Conservation (phyloP, 2,329 filamentous ascomycete species). For the Ceratocystis papillata region DNA sequence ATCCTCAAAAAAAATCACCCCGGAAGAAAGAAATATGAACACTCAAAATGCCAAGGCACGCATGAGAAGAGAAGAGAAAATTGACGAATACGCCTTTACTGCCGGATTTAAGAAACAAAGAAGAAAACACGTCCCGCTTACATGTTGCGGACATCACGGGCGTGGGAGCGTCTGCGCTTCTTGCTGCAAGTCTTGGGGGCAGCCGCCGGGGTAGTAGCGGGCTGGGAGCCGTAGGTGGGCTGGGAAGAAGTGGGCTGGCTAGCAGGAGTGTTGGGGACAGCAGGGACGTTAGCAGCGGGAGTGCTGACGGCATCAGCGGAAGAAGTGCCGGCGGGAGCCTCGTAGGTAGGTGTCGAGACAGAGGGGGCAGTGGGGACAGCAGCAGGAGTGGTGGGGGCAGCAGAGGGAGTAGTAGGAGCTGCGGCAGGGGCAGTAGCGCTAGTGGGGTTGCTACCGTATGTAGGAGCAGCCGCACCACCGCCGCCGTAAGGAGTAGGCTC, state of each 20-base stretch:
- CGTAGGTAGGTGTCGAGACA: not conserved
- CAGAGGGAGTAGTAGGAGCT: not conserved
- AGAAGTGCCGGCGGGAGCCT: not conserved
- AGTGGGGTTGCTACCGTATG: not conserved
- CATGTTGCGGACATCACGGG: conserved; percentile 15
- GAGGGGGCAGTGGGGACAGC: not conserved
- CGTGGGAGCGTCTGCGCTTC: conserved; percentile 13
- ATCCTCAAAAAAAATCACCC: not conserved
- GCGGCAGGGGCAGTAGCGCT: not conserved
- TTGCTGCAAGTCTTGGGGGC: conserved; percentile 10
- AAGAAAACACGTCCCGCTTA: not conserved
- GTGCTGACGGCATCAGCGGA: not conserved
- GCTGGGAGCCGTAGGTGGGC: not conserved
- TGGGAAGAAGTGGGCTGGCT: not conserved
- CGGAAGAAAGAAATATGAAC: not conserved
- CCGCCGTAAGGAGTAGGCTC: conserved; percentile 33
- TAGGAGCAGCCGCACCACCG: conserved; percentile 29
- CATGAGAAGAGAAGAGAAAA: conserved; percentile 3
- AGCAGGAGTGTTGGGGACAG: not conserved
- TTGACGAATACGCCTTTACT: not conserved
- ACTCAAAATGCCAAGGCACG: not conserved
- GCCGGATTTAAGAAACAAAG: not conserved
- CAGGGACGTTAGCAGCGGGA: not conserved
- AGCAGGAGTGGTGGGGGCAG: not conserved
- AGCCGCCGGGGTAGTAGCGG: not conserved